Conservation (phyloP, 2,329 filamentous ascomycete species). For the Cladophialophora psammophila region DNA sequence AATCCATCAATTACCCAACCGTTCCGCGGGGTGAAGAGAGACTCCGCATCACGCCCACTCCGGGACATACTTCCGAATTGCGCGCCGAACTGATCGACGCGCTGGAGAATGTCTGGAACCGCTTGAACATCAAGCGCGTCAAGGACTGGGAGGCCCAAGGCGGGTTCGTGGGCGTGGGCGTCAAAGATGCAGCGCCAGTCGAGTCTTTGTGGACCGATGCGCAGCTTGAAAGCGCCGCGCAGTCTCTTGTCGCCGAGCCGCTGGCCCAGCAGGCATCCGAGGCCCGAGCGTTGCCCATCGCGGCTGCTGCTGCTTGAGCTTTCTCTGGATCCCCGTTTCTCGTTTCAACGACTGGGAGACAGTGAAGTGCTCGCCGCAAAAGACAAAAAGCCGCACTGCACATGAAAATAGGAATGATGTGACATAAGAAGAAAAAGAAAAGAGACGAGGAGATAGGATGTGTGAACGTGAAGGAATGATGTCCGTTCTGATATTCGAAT, state of each 20-base stretch:
- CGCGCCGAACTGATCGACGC: conserved; percentile 85
- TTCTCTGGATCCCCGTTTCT: conserved; percentile 1
- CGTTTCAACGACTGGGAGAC: background rate
- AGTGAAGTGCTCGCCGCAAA: conserved; percentile 31
- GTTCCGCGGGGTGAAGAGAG: conserved; percentile 98
- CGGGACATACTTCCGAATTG: conserved; percentile 84
- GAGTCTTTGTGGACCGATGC: conserved; percentile 89
- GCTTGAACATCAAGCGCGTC: conserved; percentile 89
- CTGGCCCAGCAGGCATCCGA: conserved; percentile 27
- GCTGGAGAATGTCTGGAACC: conserved; percentile 85
- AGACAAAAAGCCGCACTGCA: background rate
- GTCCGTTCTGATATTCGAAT: conserved; percentile 8
- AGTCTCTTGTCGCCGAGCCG: conserved; percentile 22
- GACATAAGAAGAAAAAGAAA: background rate
- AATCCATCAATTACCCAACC: conserved; percentile 98
- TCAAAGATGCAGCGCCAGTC: conserved; percentile 66
- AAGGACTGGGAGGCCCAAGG: conserved; percentile 90
- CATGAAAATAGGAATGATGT: background rate
- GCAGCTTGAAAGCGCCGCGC: conserved; percentile 65
- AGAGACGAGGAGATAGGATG: background rate
- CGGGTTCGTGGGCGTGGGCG: conserved; percentile 93
- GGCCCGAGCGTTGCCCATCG: conserved; percentile 32
- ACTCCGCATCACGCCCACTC: conserved; percentile 93
- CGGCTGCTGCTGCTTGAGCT: conserved; percentile 39
- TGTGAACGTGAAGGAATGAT: conserved; percentile 1